These are phyloP conservation scores for Colletotrichum melonis DNA, from an alignment of 2,329 filamentous ascomycete genomes.

Conservation along the genomic window DNA sequence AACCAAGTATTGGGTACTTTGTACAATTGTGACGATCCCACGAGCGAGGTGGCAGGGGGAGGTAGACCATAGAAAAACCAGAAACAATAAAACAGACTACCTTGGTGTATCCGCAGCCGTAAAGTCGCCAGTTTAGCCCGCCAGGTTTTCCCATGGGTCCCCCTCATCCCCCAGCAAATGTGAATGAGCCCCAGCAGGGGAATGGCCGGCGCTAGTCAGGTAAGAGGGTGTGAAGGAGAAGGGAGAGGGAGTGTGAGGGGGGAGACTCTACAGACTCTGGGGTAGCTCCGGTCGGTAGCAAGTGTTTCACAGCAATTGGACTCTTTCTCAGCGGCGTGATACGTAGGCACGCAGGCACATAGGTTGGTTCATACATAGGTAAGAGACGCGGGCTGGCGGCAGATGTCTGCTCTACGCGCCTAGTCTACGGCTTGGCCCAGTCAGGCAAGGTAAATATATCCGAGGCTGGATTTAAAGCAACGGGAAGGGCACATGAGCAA, in stretches of 20 bases:
- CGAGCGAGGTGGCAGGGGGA: not conserved
- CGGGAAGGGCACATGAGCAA: slow-evolving; percentile 10
- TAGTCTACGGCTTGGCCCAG: not conserved
- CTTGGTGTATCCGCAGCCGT: not conserved
- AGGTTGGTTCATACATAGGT: not conserved
- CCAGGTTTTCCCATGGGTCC: slow-evolving; percentile 1
- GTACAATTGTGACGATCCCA: not conserved
- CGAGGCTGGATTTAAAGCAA: not conserved
- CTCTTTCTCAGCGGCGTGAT: not conserved
- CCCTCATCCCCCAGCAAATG: slow-evolving; percentile 10
- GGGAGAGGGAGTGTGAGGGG: not conserved
- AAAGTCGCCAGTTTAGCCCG: not conserved
- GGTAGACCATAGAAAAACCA: not conserved
- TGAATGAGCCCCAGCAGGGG: not conserved
- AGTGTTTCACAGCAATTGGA: not conserved
- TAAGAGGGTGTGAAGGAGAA: slow-evolving; percentile 7
- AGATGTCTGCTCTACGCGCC: not conserved
- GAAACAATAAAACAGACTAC: not conserved
- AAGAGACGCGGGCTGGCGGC: not conserved
- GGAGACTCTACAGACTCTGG: not conserved
- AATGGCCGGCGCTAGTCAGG: not conserved
- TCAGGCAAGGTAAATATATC: not conserved
- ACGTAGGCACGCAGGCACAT: too few species aligned
- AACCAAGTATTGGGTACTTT: not conserved
- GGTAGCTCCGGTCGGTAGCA: not conserved